These are phyloP conservation scores for Aspergillus fumigatus DNA, from an alignment of 2,329 filamentous ascomycete genomes.

Conservation along the genomic window DNA sequence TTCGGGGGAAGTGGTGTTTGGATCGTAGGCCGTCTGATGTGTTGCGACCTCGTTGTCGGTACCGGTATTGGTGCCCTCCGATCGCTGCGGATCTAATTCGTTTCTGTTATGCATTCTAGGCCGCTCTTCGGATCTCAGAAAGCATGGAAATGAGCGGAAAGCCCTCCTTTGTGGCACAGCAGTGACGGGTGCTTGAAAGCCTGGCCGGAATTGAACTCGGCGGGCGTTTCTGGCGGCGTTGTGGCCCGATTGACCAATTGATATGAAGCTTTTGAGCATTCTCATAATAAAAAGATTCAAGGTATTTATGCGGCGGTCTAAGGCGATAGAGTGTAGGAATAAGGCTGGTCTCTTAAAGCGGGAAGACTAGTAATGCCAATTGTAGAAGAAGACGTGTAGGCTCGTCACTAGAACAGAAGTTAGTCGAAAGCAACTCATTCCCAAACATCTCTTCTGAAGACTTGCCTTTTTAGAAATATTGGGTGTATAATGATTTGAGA, in stretches of 20 bases:
- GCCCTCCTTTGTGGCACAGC: not conserved
- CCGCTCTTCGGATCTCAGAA: not conserved
- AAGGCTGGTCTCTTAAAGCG: not conserved
- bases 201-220: constrained; percentile 1
- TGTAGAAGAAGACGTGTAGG: not conserved
- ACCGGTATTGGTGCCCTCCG: constrained; percentile 65
- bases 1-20: constrained; percentile 63
- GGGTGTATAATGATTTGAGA: not conserved
- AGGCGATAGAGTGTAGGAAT: not conserved
- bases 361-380: not conserved
- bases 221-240: constrained; percentile 6
- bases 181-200: not conserved
- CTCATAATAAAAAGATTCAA: not conserved
- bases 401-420: not conserved
- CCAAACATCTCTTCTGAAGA: not conserved
- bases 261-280: constrained; percentile 6
- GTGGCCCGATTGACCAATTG: constrained; percentile 4
- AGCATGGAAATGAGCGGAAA: not conserved
- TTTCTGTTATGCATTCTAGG: constrained; percentile 46
- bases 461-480: not conserved
- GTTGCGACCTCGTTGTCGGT: constrained; percentile 58
- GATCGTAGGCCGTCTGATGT: constrained; percentile 64
- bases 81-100: constrained; percentile 59
- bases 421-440: not conserved
- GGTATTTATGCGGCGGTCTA: not conserved